Evolutionary conservation across 2,329 filamentous ascomycete species (phyloP).

Genomic region (Cyclaneusma minus): DNA sequence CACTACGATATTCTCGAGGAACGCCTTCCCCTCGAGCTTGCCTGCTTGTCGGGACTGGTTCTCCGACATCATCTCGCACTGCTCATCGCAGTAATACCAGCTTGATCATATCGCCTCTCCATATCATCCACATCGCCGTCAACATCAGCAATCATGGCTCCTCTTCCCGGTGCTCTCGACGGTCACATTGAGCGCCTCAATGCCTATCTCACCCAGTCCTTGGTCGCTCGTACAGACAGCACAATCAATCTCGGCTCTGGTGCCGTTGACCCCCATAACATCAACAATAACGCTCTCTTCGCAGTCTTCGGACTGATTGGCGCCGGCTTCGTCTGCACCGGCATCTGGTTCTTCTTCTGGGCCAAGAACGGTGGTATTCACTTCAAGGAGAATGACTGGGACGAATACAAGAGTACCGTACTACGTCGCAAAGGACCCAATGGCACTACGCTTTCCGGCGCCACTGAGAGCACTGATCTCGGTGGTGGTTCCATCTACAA

Average conservation of each 20-base stretch:
- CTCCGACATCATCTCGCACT: too few relatives aligned
- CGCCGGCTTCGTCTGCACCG: conserved; percentile 53
- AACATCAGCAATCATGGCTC: too few relatives aligned
- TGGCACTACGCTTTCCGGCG: conserved; percentile 70
- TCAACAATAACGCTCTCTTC: conserved; percentile 54
- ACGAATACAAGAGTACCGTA: conserved; percentile 95
- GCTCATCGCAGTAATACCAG: too few relatives aligned
- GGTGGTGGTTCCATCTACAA: conserved; percentile 76
- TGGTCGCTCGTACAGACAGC: too few relatives aligned
- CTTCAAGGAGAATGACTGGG: conserved; percentile 80
- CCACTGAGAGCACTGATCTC: conserved; percentile 66
- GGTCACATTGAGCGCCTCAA: too few relatives aligned
- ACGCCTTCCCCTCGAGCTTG: too few relatives aligned
- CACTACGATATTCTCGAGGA: too few relatives aligned
- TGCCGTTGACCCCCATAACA: conserved; percentile 34
- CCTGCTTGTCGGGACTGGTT: too few relatives aligned
- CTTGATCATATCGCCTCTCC: too few relatives aligned
- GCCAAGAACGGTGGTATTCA: conserved; percentile 90
- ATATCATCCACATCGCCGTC: too few relatives aligned
- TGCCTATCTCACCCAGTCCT: too few relatives aligned
- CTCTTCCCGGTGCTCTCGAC: too few relatives aligned
- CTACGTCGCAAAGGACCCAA: conserved; percentile 78
- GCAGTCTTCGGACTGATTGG: conserved; percentile 76
- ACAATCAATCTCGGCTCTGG: conserved; percentile 27
- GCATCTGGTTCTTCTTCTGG: conserved; percentile 98